Percentiles rank a stretch among this genome's conserved stretches.
Conservation (phyloP, 345 rosid species). For the Turnera subulata region DNA sequence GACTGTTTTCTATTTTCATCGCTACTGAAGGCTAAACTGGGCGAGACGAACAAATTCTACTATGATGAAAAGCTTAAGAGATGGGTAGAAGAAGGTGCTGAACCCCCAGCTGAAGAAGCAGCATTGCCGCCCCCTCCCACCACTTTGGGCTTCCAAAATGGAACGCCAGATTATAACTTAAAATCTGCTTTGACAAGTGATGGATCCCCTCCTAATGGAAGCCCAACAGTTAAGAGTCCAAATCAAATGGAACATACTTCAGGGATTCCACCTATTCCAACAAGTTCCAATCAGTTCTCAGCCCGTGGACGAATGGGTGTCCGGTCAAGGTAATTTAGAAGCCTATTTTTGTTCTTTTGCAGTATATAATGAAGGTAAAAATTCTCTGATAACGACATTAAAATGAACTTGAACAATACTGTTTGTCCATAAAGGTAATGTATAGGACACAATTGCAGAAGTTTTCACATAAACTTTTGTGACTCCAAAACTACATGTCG, state of each 20-base stretch:
- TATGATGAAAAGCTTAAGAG: conserved; percentile 91
- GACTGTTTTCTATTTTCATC: conserved; percentile 19
- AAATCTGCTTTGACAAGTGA: conserved; percentile 51
- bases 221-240: conserved; percentile 44
- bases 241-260: conserved; percentile 44
- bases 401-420: too few species aligned
- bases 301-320: conserved; percentile 89
- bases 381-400: too few species aligned
- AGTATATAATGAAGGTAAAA: background rate
- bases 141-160: conserved; percentile 57
- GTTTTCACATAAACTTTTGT: too few species aligned
- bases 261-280: conserved; percentile 83
- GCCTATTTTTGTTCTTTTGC: background rate
- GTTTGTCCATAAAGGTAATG: too few species aligned
- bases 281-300: conserved; percentile 74
- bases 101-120: conserved; percentile 77
- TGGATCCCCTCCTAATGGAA: conserved; percentile 45
- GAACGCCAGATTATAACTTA: conserved; percentile 57
- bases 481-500: too few species aligned
- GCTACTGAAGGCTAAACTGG: conserved; percentile 79
- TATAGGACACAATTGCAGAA: too few species aligned
- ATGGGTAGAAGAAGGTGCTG: conserved; percentile 98
- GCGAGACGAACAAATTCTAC: conserved; percentile 79
- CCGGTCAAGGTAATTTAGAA: conserved; percentile 62
- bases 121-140: conserved; percentile 89